Base-by-base conservation (phyloP, 2,329 filamentous ascomycete species). In the Penicillium digitatum region DNA sequence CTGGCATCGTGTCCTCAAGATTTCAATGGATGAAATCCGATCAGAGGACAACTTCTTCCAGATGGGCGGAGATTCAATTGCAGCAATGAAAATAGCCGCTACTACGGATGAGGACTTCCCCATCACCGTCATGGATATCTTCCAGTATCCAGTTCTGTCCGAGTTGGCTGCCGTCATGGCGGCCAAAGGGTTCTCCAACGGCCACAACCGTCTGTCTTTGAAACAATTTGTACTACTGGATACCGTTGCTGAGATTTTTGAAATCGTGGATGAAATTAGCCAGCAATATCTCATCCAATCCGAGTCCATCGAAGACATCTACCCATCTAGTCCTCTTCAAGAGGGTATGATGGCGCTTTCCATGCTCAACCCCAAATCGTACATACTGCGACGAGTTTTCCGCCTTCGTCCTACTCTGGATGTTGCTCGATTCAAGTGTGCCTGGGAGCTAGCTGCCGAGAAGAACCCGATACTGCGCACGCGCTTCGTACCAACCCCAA, bases 401-500 rank as follows among this genome's bases (percentile, higher is more conserved):
- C 53, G 58, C 3, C 60, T 76, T 2, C 60, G 66, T 29, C 9
- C 44, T 60, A 3, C 48, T 71, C 5, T 65, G 72, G 40, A 40
- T 71, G 7, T 56, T 46, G 20, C 40, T 26, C 32, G 70, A 73
- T 63, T 72, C 16, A 10, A 67, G 46, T 53, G 61, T 11, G 69
- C 74, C 1, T 77, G 73, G 72, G 34, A 32, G 8, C 10, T n/a
- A 11, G 35, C 70, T 3, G 64, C 73, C 2, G 26, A 40, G 14
- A 62, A 67, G 16, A 63, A 69, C 31, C 66, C 72, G n/a, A 74
- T 78, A n/a, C 62, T 79, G 22, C 73, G 76, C 6, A 79, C 76
- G 9, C 31, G 31, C 31, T 32, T 32, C 5, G 31, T 32, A 7
- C 31, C 31, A 5, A 32, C 31, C 14, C 31, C 31, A 32, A 14